Evolutionary conservation across 140 eudicot species (phyloP), one percentile per base, ranked within the genome.

Genomic region (Flaveria floridana): DNA sequence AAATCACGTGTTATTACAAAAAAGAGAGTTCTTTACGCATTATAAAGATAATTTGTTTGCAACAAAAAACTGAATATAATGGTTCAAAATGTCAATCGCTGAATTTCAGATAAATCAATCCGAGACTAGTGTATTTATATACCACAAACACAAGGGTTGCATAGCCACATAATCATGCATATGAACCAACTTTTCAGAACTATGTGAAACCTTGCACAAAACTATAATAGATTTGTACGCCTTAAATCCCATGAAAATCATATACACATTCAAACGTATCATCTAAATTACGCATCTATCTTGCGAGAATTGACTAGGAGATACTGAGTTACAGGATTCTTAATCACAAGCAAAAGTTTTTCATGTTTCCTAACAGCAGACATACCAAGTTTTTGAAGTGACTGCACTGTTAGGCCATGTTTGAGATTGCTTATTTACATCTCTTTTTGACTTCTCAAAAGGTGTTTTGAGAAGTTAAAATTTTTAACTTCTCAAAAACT

Each of bases 301-400:
- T 87, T 88, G 68, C 86, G 87, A 68, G 94, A 86, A 76, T 94
- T 85, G 65, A 86, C 65, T 6, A 97, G 99, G 55, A 94, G 78
- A 73, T 94, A 94, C 76, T 90, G 91, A 14, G 97, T 86, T 3
- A 94, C 99, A 77, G 97, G 97, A 80, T 94, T 94, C 87, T 94
- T 90, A 68, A 86, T 82, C 68, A 86, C 90, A 2, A 90, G 94
- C 79, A 94, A 21, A 73, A 94, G 95, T 63, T 90, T 94, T 67
- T 90, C 97, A 9, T 95, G 90, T 81, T 84, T 86, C 21, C 91
- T 97, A 75, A 81, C 89, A 51, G 97, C 97, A 59, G 86, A 80
- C 61, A 94, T 90, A 57, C 95, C 86, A 67, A 90, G 86, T 71
- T 88, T 94, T 50, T 90, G 97, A 44, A 94, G 89, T 79, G 87